Evolutionary conservation across 2,329 filamentous ascomycete species (phyloP), one percentile per base, ranked within the genome.

Genomic region (Phyllachora maydis): DNA sequence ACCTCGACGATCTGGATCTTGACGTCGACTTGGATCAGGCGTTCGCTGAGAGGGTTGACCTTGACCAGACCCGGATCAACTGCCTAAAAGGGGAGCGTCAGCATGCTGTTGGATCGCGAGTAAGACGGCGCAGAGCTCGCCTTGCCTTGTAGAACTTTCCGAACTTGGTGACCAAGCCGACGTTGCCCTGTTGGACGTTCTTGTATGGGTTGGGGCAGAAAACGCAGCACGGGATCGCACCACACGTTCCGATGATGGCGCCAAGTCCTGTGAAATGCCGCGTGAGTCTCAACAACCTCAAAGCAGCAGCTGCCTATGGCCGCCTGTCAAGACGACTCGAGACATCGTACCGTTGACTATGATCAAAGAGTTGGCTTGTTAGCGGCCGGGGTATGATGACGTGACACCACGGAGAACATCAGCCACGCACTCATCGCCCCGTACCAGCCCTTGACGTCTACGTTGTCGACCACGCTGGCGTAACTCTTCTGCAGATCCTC

Each of bases 1-100:
- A 98, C 88, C 58, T 98, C 60, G 46, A 90, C 81, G 34, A 92
- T 93, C 55, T 98, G 88, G 38, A 95, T 93, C 69, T 95, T 98
- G 54, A 98, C 88, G 47, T 98, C 88, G 43, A 98, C 75, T 40
- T 90, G 79, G 36, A 81, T 73, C 19, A 98, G 63, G 28, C 62
- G 67, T 59, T 98, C 88, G 39, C 76, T 85, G 26, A 95, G 68
- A 3, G 85, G 85, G 55, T 98, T 98, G 59, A 98, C 72, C 59
- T 91, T 91, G 49, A 95, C 81, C 16, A 98, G 71, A 45, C 88
- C 88, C 3, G 88, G 88, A 47, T 98, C 88, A 35, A 95, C 85
- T 8, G 88, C n/a, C n/a, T n/a, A n/a, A n/a, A n/a, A n/a, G n/a
- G n/a, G n/a, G n/a, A n/a, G n/a, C n/a, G n/a, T n/a, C n/a, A n/a